A percentile compares a stretch with the other conserved stretches of the same genome.
phyloP scores from a whole-genome alignment of 306 rosid species.

The peach (Prunus persica) region Prunus_persica_NCBIv2 NC_034011.1:6639001-6639500 shows the following conservation, averaged over 20 bases:
- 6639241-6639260: not conserved
- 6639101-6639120: not conserved
- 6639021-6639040: not conserved
- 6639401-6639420: not conserved
- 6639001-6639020: constrained; percentile 19
- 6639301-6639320: not conserved
- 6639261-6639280: not conserved
- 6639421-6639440: not conserved
- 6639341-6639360: not conserved
- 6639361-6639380: not conserved
- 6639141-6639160: not conserved
- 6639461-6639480: not conserved
- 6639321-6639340: not conserved
- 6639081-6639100: constrained; percentile 3
- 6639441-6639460: not conserved
- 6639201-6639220: not conserved
- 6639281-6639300: not conserved
- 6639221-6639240: not conserved
- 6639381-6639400: not conserved
- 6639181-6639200: not conserved
- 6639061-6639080: not conserved
- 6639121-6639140: constrained; percentile 10
- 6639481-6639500: not conserved
- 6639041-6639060: not conserved
- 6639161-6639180: constrained; percentile 5